Percentiles rank a stretch among this genome's conserved stretches.
phyloP scores from a whole-genome alignment of 116 monocot species.

The Phalaenopsis hybrid region DNA sequence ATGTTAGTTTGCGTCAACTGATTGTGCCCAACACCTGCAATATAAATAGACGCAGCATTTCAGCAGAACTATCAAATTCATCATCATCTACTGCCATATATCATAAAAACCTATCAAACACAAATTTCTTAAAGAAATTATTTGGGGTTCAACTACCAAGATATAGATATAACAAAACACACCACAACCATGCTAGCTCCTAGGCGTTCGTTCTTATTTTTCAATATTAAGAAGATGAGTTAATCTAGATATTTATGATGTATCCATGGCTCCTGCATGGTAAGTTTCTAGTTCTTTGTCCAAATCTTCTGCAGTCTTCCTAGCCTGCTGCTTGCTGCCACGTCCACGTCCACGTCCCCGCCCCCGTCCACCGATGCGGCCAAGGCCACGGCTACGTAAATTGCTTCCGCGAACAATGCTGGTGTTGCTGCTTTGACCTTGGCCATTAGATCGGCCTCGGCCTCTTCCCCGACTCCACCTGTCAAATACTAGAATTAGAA shows the following conservation, averaged over 20 bases:
- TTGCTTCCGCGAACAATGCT: conserved; percentile 17
- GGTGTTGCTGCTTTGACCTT: conserved; percentile 12
- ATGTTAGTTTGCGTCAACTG: no score
- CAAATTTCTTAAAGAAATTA: no score
- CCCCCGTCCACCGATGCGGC: conserved; percentile 19
- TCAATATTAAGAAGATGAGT: no score
- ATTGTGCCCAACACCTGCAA: no score
- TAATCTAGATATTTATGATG: conserved; percentile 9
- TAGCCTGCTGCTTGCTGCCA: conserved; percentile 17
- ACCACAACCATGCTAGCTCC: no score
- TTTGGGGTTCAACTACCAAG: no score
- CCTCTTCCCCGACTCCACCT: conserved; percentile 8
- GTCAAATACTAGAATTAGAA: neutral
- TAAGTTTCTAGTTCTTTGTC: conserved; percentile 74
- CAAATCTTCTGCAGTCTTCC: conserved; percentile 58
- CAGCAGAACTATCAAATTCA: no score
- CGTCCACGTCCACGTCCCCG: conserved; percentile 50
- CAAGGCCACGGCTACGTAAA: neutral
- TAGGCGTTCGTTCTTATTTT: no score
- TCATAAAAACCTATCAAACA: no score
- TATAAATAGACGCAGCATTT: no score
- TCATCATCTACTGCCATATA: no score
- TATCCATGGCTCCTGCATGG: conserved; percentile 62
- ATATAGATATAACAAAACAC: no score
- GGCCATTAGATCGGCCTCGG: neutral